Percentiles rank a stretch among this genome's conserved stretches.
Conservation (phyloP, 257 asterid genomes). For the Fraxinus excelsior region DNA sequence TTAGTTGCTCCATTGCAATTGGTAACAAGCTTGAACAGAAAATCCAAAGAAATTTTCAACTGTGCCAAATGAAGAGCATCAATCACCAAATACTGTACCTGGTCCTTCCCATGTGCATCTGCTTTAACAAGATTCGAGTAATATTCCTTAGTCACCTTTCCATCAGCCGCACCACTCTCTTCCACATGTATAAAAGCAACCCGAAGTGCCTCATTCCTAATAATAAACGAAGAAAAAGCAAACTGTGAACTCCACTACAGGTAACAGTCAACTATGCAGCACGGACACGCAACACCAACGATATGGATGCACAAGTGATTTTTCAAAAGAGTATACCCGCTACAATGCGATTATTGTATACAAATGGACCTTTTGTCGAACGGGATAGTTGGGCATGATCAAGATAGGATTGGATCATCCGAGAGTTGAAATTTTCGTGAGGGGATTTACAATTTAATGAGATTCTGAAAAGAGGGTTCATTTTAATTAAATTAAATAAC, state of each 20-base stretch:
- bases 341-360: no score
- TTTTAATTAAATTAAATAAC: no score
- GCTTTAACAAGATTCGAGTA: conserved; percentile 96
- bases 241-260: conserved; percentile 21
- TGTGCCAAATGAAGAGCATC: conserved; percentile 16
- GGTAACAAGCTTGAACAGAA: not conserved
- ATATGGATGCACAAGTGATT: not conserved
- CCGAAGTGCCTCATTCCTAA: conserved; percentile 97
- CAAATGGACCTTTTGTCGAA: no score
- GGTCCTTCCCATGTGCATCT: conserved; percentile 93
- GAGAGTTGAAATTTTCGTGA: no score
- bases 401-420: no score
- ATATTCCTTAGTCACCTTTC: conserved; percentile 60
- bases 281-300: not conserved
- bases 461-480: no score
- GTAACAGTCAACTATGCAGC: not conserved
- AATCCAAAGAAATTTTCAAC: conserved; percentile 9
- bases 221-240: conserved; percentile 14
- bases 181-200: conserved; percentile 95
- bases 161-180: conserved; percentile 65
- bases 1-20: not conserved
- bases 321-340: not conserved
- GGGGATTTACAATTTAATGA: no score
- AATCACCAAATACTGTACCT: conserved; percentile 47
- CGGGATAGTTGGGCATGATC: no score